Percentiles rank a stretch among this genome's conserved stretches.
Evolutionary conservation across 179 eudicot genomes (phyloP).

Genomic region (Silene vulgaris): DNA sequence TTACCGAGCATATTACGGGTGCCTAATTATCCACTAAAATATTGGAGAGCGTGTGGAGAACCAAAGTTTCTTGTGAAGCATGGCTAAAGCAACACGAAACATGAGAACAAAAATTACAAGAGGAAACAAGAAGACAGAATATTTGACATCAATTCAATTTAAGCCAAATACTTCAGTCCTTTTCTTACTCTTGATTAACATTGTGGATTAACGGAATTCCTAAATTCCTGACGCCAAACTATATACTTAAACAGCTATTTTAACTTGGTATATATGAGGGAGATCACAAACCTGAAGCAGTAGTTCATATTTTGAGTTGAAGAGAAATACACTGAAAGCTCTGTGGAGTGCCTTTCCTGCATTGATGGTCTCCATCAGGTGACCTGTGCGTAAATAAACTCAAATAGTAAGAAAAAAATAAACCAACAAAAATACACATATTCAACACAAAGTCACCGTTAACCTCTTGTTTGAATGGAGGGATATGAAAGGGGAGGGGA

Average conservation of each 20-base stretch:
- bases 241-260: neutral
- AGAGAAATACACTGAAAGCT: slow-evolving; percentile 91
- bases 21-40: no score
- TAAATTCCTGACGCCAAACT: neutral
- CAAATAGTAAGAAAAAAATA: slow-evolving; percentile 7
- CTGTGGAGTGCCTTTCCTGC: slow-evolving; percentile 78
- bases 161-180: no score
- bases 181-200: no score
- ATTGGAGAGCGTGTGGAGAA: no score
- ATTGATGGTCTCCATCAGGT: slow-evolving; percentile 87
- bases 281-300: slow-evolving; percentile 71
- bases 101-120: no score
- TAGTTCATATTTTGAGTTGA: slow-evolving; percentile 83
- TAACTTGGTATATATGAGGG: neutral
- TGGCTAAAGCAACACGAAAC: no score
- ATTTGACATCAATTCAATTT: no score
- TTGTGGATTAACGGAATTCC: neutral
- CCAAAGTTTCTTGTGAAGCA: no score
- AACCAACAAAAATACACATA: neutral
- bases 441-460: neutral
- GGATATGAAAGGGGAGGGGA: no score
- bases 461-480: neutral
- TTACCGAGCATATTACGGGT: no score
- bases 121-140: no score
- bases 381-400: slow-evolving; percentile 45